Evolutionary conservation across 345 rosid genomes (phyloP).

Genomic region (Corchorus olitorius): DNA sequence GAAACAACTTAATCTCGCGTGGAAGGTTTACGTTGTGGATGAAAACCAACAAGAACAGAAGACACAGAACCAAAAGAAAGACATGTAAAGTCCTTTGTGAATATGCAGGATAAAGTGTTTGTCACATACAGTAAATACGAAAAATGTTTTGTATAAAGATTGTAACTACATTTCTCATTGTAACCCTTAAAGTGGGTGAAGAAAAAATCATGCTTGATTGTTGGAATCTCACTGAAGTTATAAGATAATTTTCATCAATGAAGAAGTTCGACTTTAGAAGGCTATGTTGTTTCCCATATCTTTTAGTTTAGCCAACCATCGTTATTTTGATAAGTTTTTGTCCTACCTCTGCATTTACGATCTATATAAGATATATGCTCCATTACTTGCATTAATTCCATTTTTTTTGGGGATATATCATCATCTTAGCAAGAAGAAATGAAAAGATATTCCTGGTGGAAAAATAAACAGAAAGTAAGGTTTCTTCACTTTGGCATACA

Average conservation of each 20-base stretch:
- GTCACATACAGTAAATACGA: slow-evolving; percentile 31
- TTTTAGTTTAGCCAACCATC: not conserved
- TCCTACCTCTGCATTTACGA: too few relatives aligned
- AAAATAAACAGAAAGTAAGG: too few relatives aligned
- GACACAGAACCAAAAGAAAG: slow-evolving; percentile 21
- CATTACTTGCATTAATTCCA: too few relatives aligned
- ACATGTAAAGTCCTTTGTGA: slow-evolving; percentile 39
- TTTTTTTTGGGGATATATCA: too few relatives aligned
- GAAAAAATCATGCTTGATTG: not conserved
- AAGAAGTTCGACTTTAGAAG: slow-evolving; percentile 3
- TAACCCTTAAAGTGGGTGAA: not conserved
- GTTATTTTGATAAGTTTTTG: too few relatives aligned
- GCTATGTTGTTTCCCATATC: not conserved
- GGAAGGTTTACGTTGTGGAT: slow-evolving; percentile 35
- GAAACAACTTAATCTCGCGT: slow-evolving; percentile 49
- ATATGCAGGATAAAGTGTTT: slow-evolving; percentile 40
- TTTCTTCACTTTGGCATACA: too few relatives aligned
- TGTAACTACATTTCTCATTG: not conserved
- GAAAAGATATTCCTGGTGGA: too few relatives aligned
- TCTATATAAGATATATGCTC: too few relatives aligned
- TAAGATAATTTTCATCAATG: not conserved
- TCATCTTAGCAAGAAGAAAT: too few relatives aligned
- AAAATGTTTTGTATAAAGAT: slow-evolving; percentile 17
- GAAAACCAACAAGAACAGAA: slow-evolving; percentile 27
- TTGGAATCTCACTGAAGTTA: not conserved